Percentiles rank a stretch among this genome's conserved stretches.
Evolutionary conservation across 1,284 basidiomycete species (phyloP).

Genomic region (Marasmius tenuissimus): DNA sequence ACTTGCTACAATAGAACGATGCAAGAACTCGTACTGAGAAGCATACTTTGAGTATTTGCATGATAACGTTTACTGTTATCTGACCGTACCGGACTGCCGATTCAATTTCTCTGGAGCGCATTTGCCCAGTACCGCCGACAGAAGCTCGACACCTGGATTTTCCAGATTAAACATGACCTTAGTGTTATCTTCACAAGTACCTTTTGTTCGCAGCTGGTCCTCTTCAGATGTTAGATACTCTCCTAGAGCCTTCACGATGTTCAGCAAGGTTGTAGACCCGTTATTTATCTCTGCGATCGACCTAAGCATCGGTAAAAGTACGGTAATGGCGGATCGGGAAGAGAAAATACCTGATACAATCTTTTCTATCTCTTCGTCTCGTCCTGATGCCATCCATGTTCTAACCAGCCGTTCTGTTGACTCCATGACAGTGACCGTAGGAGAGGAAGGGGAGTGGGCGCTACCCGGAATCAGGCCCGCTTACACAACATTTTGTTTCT

Average conservation of each 20-base stretch:
- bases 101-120: conserved; percentile 71
- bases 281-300: conserved; percentile 59
- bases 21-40: conserved; percentile 76
- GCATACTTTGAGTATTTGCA: conserved; percentile 3
- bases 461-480: background rate
- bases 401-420: conserved; percentile 55
- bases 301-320: conserved; percentile 12
- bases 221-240: conserved; percentile 88
- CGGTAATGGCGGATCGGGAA: background rate
- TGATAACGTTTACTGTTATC: too few relatives aligned
- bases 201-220: conserved; percentile 77
- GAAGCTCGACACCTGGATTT: conserved; percentile 70
- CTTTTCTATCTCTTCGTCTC: conserved; percentile 61
- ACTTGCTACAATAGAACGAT: conserved; percentile 83
- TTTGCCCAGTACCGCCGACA: conserved; percentile 63
- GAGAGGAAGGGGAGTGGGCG: background rate
- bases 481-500: background rate
- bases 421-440: conserved; percentile 27
- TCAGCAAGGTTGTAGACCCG: conserved; percentile 65
- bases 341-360: conserved; percentile 52
- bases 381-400: conserved; percentile 71
- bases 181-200: conserved; percentile 30
- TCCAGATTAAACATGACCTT: background rate
- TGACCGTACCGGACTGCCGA: conserved; percentile 83
- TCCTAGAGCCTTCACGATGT: conserved; percentile 85